Base-by-base conservation (phyloP, 2,329 filamentous ascomycete species). In the Colletotrichum sp. region DNA sequence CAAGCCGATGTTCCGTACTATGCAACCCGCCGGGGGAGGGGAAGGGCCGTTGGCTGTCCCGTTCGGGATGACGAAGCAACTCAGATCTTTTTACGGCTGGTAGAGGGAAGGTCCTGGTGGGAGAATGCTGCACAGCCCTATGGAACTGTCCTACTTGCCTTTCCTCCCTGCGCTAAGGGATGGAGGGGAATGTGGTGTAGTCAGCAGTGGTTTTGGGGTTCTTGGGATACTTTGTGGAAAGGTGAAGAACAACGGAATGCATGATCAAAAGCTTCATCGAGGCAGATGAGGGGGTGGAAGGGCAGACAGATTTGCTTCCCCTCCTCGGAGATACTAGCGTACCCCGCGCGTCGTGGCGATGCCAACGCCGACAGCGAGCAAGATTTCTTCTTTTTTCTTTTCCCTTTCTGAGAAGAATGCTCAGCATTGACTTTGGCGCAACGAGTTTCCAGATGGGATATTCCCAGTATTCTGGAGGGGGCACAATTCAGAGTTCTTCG, bases 241-340 rank as follows among this genome's bases (percentile, higher is more conserved):
- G 10, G 6, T 1, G n/a, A 13, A 3, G 3, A 0, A 2, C 10
- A n/a, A 12, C 3, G 43, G 43, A 21, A 52, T 13, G n/a, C 1
- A 2, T 52, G 43, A 13, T 52, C n/a, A 13, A 21, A 52, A 52
- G 43, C 43, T 52, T 52, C n/a, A 52, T 21, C 9, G 18, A n/a
- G 39, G 39, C 0, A 48, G 6, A 0, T 52, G 43, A 52, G 43
- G n/a, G 10, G n/a, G 0, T 21, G 43, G 4, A 2, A 52, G 2
- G n/a, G n/a, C 43, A 52, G 43, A 52, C 43, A 52, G 43, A 52
- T n/a, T 21, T 52, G 43, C 43, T 52, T 13, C 10, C 18, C 6
- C 10, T 21, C 43, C 43, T 52, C 43, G 43, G 43, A 52, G 43
- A 52, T 21, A 52, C 43, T 21, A 0, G 1, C n/a, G 1, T 52